Conservation (phyloP, 495 filamentous ascomycete species). For the Emericellopsis terricola region DNA sequence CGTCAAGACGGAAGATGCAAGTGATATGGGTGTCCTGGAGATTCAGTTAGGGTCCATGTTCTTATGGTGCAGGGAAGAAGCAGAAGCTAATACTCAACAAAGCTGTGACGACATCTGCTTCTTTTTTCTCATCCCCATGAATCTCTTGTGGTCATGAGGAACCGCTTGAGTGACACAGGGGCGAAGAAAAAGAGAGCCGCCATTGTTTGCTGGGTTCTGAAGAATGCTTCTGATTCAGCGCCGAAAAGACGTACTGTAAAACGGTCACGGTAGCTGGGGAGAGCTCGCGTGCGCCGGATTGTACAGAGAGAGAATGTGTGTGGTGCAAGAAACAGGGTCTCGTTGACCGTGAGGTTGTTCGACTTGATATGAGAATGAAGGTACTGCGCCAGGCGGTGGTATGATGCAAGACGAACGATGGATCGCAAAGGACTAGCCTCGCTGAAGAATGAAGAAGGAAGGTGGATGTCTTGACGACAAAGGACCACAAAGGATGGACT, state of each 20-base stretch:
- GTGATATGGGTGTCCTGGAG: neutral
- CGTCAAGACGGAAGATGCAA: constrained; percentile 1
- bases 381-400: constrained; percentile 7
- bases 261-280: no score
- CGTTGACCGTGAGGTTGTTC: no score
- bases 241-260: no score
- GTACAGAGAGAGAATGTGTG: no score
- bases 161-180: no score
- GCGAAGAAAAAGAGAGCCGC: neutral
- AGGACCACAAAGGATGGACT: constrained; percentile 9
- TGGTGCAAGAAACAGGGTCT: no score
- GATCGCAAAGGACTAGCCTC: constrained; percentile 17
- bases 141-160: no score
- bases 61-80: neutral
- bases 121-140: no score
- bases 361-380: neutral
- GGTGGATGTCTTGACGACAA: constrained; percentile 11
- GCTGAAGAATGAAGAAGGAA: constrained; percentile 10
- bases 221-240: constrained; percentile 61
- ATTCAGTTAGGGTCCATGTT: neutral
- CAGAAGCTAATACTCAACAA: no score
- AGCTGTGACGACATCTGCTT: no score
- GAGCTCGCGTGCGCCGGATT: no score
- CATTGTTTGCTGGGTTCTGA: constrained; percentile 39
- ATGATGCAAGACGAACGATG: constrained; percentile 6